Evolutionary conservation across 345 rosid genomes (phyloP).

Genomic region (Leavenworthia alabamica): DNA sequence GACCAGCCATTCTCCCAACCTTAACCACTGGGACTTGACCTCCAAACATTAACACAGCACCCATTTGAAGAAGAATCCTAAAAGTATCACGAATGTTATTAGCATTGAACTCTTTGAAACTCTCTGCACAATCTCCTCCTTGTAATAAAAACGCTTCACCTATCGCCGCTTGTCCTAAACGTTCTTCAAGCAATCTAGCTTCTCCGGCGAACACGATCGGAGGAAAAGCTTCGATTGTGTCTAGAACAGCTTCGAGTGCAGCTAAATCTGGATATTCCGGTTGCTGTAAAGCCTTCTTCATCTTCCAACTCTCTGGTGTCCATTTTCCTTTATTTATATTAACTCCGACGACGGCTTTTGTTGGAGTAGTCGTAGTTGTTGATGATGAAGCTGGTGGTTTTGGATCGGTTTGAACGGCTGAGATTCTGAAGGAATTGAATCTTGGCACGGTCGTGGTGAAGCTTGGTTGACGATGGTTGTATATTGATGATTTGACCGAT

Average conservation of each 20-base stretch:
- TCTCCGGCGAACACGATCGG: slow-evolving; percentile 68
- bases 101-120: slow-evolving; percentile 66
- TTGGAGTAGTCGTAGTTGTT: background rate
- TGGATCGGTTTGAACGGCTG: slow-evolving; percentile 33
- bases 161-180: slow-evolving; percentile 54
- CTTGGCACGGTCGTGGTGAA: slow-evolving; percentile 17
- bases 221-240: slow-evolving; percentile 48
- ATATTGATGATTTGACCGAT: slow-evolving; percentile 13
- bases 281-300: slow-evolving; percentile 50
- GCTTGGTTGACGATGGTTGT: slow-evolving; percentile 25
- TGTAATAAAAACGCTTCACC: slow-evolving; percentile 66
- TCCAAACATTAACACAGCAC: slow-evolving; percentile 71
- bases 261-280: slow-evolving; percentile 52
- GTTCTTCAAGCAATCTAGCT: slow-evolving; percentile 51
- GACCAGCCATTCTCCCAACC: slow-evolving; percentile 91
- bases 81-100: slow-evolving; percentile 72
- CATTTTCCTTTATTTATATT: slow-evolving; percentile 34
- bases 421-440: slow-evolving; percentile 21
- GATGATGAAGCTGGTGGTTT: slow-evolving; percentile 22
- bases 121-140: slow-evolving; percentile 77
- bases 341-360: slow-evolving; percentile 12
- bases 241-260: slow-evolving; percentile 41
- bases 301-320: slow-evolving; percentile 50
- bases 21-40: slow-evolving; percentile 67
- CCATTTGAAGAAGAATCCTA: slow-evolving; percentile 63